Percentiles rank a stretch among this genome's conserved stretches.
Evolutionary conservation across 345 rosid genomes (phyloP).

Genomic region (Heritiera fomes): DNA sequence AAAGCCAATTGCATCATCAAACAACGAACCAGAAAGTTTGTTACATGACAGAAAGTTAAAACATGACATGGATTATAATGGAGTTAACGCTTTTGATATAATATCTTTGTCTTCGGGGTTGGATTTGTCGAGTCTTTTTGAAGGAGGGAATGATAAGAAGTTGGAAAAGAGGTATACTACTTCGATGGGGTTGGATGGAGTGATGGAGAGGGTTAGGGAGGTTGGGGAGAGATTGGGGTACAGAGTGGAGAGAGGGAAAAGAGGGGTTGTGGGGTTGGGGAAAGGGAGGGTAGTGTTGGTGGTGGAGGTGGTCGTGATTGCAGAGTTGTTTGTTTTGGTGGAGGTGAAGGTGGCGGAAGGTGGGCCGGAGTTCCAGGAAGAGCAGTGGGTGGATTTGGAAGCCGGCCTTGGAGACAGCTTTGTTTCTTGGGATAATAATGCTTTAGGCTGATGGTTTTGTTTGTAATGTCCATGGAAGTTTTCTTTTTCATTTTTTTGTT

Average conservation of each 20-base stretch:
- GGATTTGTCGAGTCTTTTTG: constrained; percentile 69
- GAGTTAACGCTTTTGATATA: constrained; percentile 69
- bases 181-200: constrained; percentile 47
- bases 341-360: constrained; percentile 56
- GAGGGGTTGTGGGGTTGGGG: constrained; percentile 56
- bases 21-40: neutral
- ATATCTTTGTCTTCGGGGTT: constrained; percentile 70
- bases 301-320: constrained; percentile 54
- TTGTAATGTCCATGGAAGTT: neutral
- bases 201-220: constrained; percentile 54
- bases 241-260: constrained; percentile 57
- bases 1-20: constrained; percentile 12
- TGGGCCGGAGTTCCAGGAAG: constrained; percentile 49
- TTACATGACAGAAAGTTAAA: constrained; percentile 27
- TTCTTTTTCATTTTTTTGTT: neutral
- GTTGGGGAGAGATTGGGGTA: constrained; percentile 72
- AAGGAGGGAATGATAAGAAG: constrained; percentile 34
- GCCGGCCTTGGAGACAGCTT: constrained; percentile 64
- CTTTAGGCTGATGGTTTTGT: constrained; percentile 7
- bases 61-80: constrained; percentile 4
- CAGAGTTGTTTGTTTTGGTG: constrained; percentile 50
- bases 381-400: constrained; percentile 62
- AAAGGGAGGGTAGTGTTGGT: constrained; percentile 53
- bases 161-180: constrained; percentile 62
- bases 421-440: constrained; percentile 55